A percentile compares a stretch with the other conserved stretches of the same genome.
Evolutionary conservation across 1,284 basidiomycete species (phyloP).

Genomic region (Malassezia cuniculi): DNA sequence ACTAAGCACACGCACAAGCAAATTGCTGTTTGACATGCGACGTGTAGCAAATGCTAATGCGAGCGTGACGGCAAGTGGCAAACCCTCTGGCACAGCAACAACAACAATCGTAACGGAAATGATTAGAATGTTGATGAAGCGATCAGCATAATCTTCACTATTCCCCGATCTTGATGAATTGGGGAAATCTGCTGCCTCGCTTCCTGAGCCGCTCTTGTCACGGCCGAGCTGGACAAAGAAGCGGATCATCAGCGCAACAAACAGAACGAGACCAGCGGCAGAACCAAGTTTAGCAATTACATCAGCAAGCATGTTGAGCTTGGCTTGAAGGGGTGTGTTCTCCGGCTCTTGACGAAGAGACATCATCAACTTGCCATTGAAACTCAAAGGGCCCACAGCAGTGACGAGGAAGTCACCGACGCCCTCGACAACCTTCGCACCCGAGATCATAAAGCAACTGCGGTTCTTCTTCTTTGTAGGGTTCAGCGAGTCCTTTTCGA

Average conservation of each 20-base stretch:
- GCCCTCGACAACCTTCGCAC: conserved; percentile 88
- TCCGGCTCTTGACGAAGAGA: conserved; percentile 55
- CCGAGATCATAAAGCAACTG: conserved; percentile 86
- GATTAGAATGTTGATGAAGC: conserved; percentile 84
- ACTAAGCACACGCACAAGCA: conserved; percentile 84
- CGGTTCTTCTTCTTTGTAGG: conserved; percentile 51
- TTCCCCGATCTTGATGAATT: no score
- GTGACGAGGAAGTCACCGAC: conserved; percentile 84
- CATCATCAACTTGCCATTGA: conserved; percentile 64
- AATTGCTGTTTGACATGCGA: conserved; percentile 85
- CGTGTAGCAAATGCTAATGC: conserved; percentile 93
- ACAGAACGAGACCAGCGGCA: conserved; percentile 67
- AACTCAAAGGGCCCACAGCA: conserved; percentile 77
- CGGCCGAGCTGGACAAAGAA: conserved; percentile 71
- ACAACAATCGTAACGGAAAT: conserved; percentile 90
- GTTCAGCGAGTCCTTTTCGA: background rate
- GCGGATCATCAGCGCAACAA: conserved; percentile 74
- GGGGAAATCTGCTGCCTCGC: no score
- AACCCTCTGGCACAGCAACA: conserved; percentile 90
- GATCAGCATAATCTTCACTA: conserved; percentile 61
- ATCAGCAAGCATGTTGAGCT: conserved; percentile 82
- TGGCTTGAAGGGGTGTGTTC: conserved; percentile 81
- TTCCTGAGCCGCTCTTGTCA: background rate
- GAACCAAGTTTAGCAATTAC: conserved; percentile 83
- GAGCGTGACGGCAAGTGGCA: conserved; percentile 88